phyloP scores from a whole-genome alignment of 306 rosid genomes.

The Fragaria ananassa region DNA sequence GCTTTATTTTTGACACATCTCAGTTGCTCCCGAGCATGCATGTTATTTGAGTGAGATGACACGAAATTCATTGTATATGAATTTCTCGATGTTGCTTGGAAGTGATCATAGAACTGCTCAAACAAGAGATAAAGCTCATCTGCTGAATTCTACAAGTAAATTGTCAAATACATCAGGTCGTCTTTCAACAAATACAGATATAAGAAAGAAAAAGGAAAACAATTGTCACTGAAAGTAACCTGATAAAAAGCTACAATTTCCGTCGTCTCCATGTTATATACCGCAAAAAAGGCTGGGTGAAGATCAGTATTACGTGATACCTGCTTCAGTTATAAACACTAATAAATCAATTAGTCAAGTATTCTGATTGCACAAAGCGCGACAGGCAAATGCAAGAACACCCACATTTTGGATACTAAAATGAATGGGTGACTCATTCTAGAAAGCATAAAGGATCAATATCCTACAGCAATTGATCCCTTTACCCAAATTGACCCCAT shows the following conservation, averaged over 20 bases:
- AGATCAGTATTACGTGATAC: constrained; percentile 74
- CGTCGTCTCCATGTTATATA: constrained; percentile 97
- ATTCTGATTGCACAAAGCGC: constrained; percentile 14
- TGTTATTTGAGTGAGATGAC: constrained; percentile 84
- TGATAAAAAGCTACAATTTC: constrained; percentile 88
- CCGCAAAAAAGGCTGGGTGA: constrained; percentile 76
- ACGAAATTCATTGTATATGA: constrained; percentile 69
- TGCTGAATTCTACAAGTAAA: constrained; percentile 62
- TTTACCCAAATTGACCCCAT: background rate
- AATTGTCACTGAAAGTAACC: constrained; percentile 35
- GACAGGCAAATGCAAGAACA: constrained; percentile 4
- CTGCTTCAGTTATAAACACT: constrained; percentile 47
- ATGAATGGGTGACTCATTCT: constrained; percentile 5
- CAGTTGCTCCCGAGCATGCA: constrained; percentile 74
- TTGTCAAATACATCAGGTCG: constrained; percentile 24
- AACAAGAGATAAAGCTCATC: constrained; percentile 81
- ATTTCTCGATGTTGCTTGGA: constrained; percentile 70
- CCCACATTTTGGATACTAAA: background rate
- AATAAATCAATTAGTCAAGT: constrained; percentile 21
- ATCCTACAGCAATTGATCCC: constrained; percentile 2
- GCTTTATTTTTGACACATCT: constrained; percentile 65
- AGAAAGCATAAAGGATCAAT: constrained; percentile 8
- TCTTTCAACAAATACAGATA: background rate
- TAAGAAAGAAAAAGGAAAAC: background rate
- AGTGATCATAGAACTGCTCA: constrained; percentile 86